Percentiles rank a stretch among this genome's conserved stretches.
Conservation (phyloP, 2,329 filamentous ascomycete genomes). For the Exophiala bonariae region DNA sequence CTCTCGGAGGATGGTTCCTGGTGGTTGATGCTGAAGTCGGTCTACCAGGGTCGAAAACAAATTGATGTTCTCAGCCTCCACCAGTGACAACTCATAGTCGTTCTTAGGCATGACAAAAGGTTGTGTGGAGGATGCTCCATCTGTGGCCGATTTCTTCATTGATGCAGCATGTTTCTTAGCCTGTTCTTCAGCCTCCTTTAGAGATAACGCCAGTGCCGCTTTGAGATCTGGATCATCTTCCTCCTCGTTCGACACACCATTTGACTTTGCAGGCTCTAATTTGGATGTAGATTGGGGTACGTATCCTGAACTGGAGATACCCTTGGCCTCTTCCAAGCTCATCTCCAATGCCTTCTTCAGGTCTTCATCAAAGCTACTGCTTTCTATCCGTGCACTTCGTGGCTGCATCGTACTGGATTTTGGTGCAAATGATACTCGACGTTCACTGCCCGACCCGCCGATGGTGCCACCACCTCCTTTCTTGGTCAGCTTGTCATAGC, state of each 20-base stretch:
- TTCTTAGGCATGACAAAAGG: constrained; percentile 70
- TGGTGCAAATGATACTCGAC: constrained; percentile 38
- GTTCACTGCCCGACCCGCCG: constrained; percentile 28
- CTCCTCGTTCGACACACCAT: constrained; percentile 55
- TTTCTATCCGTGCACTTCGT: constrained; percentile 78
- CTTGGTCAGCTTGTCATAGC: constrained; percentile 84
- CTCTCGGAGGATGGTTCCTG: constrained; percentile 92
- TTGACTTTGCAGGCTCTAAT: constrained; percentile 38
- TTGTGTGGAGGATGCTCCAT: constrained; percentile 54
- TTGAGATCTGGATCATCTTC: constrained; percentile 93
- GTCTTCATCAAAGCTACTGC: constrained; percentile 87
- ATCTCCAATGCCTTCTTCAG: constrained; percentile 90
- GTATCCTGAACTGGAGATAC: constrained; percentile 66
- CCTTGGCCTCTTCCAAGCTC: constrained; percentile 91
- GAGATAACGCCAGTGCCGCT: constrained; percentile 89
- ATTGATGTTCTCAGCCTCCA: constrained; percentile 97
- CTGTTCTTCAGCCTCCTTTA: constrained; percentile 97
- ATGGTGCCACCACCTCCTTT: constrained; percentile 43
- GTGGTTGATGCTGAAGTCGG: constrained; percentile 88
- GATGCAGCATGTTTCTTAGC: constrained; percentile 85
- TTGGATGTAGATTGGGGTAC: constrained; percentile 60
- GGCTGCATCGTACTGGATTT: constrained; percentile 85
- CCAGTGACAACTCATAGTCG: constrained; percentile 88
- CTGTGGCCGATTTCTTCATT: constrained; percentile 68
- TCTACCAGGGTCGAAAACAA: constrained; percentile 93